Conservation (phyloP, 768 basidiomycete species). For the Lentinula boryana region DNA sequence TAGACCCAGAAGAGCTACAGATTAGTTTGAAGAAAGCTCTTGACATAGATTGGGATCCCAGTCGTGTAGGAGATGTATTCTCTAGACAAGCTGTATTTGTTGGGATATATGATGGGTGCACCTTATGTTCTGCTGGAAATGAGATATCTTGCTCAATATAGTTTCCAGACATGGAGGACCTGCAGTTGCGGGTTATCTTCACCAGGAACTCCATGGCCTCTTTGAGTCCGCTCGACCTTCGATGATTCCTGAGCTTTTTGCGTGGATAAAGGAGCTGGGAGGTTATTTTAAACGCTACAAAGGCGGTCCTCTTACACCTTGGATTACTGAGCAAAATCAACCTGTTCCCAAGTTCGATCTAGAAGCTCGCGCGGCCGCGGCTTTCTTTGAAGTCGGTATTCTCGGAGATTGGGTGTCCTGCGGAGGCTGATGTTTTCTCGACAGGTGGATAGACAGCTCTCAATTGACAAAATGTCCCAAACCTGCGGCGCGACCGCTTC, state of each 20-base stretch:
- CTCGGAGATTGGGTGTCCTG: not conserved
- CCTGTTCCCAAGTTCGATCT: constrained; percentile 49
- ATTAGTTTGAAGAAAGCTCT: constrained; percentile 55
- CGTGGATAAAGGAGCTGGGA: constrained; percentile 73
- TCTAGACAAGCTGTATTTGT: constrained; percentile 78
- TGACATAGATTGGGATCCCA: constrained; percentile 69
- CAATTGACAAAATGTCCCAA: constrained; percentile 62
- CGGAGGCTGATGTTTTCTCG: constrained; percentile 7
- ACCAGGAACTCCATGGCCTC: constrained; percentile 78
- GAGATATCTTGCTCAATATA: not conserved
- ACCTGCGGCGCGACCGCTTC: constrained; percentile 89
- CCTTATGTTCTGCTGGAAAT: constrained; percentile 7
- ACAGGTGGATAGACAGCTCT: constrained; percentile 72
- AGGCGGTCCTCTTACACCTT: constrained; percentile 73
- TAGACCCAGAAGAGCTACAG: constrained; percentile 71
- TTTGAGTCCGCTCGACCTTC: constrained; percentile 74
- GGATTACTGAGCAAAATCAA: constrained; percentile 37
- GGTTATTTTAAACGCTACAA: constrained; percentile 90
- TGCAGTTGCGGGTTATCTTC: constrained; percentile 81
- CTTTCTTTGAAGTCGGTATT: constrained; percentile 75
- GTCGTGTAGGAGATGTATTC: constrained; percentile 43
- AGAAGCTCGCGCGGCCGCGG: constrained; percentile 79
- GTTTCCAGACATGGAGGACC: constrained; percentile 84
- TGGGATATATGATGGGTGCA: constrained; percentile 89
- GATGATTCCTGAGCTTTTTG: constrained; percentile 68